Evolutionary conservation across 2,329 filamentous ascomycete genomes (phyloP), one percentile per base, ranked within the genome.

Genomic region (Hirsutella thompsonii): DNA sequence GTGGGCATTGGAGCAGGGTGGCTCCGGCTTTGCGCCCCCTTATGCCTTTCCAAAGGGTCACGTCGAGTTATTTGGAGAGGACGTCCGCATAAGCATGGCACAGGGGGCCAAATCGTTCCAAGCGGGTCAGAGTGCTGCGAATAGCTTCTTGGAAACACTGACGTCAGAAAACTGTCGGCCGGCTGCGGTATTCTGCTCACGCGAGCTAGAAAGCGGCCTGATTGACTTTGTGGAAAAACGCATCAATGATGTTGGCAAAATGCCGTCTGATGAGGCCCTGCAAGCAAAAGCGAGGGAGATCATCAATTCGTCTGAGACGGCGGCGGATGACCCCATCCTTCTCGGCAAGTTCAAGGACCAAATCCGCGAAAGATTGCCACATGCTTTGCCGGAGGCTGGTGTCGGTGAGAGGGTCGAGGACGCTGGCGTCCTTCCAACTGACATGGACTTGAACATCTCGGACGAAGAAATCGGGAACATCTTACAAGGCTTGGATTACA

Each of bases 161-260:
- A 56, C 60, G 1, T 62, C 57, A 8, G 61, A 66, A 5, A 67
- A 65, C 43, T 57, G 62, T 13, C 63, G 65, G 9, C 70, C 70
- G 0, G 68, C 71, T 0, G 55, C 55, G 8, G 63, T 79, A 0
- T 79, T 80, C 52, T 77, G 72, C 55, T 74, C 70, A 16, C 62
- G 71, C 6, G 72, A 78, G 49, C 62, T 80, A 19, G 76, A 79
- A 53, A 59, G 54, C n/a, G 72, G 69, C 2, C 58, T 80, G 13
- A 53, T 62, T 10, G 61, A 64, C 16, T 74, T 68, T 46, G 70
- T 74, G 5, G 57, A 62, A 23, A 51, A 55, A 2, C 57, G 67
- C 44, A 49, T 69, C 6, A 48, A 55, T 5, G 54, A 52, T 4
- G 58, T 53, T 1, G 64, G 63, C 3, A 51, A 48, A 5, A 63